Evolutionary conservation across 495 filamentous ascomycete genomes (phyloP), one percentile per base, ranked within the genome.

Genomic region (Penicillium diatomitis): DNA sequence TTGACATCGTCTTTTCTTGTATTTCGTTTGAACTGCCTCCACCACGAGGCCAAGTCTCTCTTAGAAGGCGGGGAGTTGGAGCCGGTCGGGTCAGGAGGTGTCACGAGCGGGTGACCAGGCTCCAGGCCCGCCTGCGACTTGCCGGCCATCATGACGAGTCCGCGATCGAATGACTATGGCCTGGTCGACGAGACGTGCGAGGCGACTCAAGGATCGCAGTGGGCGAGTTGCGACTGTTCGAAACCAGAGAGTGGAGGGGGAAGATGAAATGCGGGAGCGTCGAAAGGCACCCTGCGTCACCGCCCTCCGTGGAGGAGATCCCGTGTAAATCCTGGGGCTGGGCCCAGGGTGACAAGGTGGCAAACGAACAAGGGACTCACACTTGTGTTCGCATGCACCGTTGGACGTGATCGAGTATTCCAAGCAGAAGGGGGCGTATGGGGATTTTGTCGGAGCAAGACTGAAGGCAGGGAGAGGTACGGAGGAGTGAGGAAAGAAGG

Each of bases 41-140:
- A 95, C 90, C 90, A 96, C 30, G 84, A 88, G 57, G 87, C 83
- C 48, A 95, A 72, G 58, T 94, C 87, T 59, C 86, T 79, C 67
- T 82, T 90, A 45, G 79, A 84, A 33, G 88, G 83, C 7, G 84
- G 81, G 35, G 85, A 82, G 48, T 60, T 58, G 49, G 70, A 50
- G 44, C 45, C 62, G 54, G 58, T 61, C 12, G 62, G 71, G 38
- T 63, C 52, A 7, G 65, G 51, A 9, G 73, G 59, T 36, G 64
- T 63, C n/a, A 57, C 54, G 36, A 64, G 60, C 20, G 55, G 60
- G 29, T 66, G 69, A 34, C 66, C 54, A 38, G 60, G 52, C 46
- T 68, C 70, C 41, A 63, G 51, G 46, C 60, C 64, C 38, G 67
- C 58, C 48, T 71, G 69, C 54, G 71, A 67, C 46, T 68, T 75